phyloP scores from a whole-genome alignment of 2,329 filamentous ascomycete genomes.

The Corniculantispora saksenae region DNA sequence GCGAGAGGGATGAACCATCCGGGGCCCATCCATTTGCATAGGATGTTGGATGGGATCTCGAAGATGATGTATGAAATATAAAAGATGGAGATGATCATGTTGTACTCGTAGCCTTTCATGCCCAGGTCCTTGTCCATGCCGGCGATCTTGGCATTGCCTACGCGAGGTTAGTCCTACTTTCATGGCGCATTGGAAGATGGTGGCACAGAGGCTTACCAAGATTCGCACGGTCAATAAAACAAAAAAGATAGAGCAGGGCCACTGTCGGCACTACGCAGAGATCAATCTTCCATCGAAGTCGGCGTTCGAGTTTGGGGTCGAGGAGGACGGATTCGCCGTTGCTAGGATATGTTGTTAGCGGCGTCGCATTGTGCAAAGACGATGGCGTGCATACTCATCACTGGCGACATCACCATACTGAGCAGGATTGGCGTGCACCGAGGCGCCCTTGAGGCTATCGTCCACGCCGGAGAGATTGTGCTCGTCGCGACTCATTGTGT shows the following conservation, averaged over 20 bases:
- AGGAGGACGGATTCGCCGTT: conserved; percentile 53
- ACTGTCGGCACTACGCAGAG: conserved; percentile 66
- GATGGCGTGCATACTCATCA: neutral
- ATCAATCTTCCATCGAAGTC: conserved; percentile 65
- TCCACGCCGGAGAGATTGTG: neutral
- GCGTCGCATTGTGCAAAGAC: neutral
- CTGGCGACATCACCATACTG: neutral
- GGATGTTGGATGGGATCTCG: conserved; percentile 68
- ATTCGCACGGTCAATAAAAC: conserved; percentile 74
- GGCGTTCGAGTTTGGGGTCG: conserved; percentile 57
- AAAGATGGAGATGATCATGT: conserved; percentile 66
- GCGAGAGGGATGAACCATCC: conserved; percentile 69
- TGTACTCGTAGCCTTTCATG: conserved; percentile 67
- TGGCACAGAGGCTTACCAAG: conserved; percentile 53
- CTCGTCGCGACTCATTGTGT: neutral
- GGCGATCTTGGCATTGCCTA: conserved; percentile 68
- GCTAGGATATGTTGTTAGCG: conserved; percentile 30
- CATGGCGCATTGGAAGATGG: neutral
- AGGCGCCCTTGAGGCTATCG: neutral
- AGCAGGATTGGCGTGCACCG: neutral
- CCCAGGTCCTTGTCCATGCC: conserved; percentile 64
- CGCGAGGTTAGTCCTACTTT: neutral
- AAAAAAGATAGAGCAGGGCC: conserved; percentile 67
- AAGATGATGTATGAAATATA: conserved; percentile 74
- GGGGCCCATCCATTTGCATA: conserved; percentile 70